phyloP scores from a whole-genome alignment of 192 early-diverging fungal species.

The Ambispora gerdemannii region DNA sequence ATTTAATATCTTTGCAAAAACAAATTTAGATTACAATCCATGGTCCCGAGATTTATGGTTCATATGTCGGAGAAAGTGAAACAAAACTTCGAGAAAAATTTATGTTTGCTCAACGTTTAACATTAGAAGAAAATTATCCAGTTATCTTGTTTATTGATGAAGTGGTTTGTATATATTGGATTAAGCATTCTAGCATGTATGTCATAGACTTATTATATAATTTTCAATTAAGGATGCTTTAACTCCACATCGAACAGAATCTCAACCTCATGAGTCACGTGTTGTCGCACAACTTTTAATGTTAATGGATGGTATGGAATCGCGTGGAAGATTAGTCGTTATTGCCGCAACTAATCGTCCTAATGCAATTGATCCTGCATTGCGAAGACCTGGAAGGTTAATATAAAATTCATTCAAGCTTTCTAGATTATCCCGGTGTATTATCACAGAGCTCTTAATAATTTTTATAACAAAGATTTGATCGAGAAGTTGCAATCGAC shows the following conservation, averaged over 20 bases:
- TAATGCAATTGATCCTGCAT: slow-evolving; percentile 78
- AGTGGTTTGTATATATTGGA: slow-evolving; percentile 53
- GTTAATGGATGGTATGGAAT: slow-evolving; percentile 80
- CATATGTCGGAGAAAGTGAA: slow-evolving; percentile 88
- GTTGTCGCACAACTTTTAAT: slow-evolving; percentile 89
- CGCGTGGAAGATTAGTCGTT: slow-evolving; percentile 63
- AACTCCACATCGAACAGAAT: slow-evolving; percentile 59
- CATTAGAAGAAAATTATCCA: slow-evolving; percentile 36
- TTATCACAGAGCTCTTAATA: background rate
- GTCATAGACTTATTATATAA: slow-evolving; percentile 29
- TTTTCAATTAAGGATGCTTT: slow-evolving; percentile 61
- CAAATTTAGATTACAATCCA: slow-evolving; percentile 64
- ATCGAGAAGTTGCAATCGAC: slow-evolving; percentile 79
- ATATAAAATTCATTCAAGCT: background rate
- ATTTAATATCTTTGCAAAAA: too few relatives aligned
- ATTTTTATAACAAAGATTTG: slow-evolving; percentile 57
- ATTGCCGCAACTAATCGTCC: slow-evolving; percentile 89
- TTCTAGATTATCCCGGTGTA: background rate
- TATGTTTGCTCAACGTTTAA: slow-evolving; percentile 54
- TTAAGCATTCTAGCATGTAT: slow-evolving; percentile 1
- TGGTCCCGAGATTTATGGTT: slow-evolving; percentile 81
- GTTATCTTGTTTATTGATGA: slow-evolving; percentile 97
- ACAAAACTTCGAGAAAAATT: slow-evolving; percentile 70
- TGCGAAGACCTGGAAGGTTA: slow-evolving; percentile 77
- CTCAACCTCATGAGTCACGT: slow-evolving; percentile 65